Evolutionary conservation across 2,329 filamentous ascomycete species (phyloP), one percentile per base, ranked within the genome.

Genomic region (Cryphonectria japonica): DNA sequence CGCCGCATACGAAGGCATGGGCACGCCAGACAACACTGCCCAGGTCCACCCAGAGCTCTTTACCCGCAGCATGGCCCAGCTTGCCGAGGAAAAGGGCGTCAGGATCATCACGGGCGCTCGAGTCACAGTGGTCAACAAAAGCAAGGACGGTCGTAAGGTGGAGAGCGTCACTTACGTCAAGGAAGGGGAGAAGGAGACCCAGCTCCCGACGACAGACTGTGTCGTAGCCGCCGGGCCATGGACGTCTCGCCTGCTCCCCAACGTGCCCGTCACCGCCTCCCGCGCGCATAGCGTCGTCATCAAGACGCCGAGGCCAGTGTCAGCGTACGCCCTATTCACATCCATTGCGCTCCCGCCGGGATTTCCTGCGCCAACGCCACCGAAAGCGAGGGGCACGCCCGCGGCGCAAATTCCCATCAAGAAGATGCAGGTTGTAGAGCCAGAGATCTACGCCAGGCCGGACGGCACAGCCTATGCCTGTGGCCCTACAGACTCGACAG

Each of bases 31-130:
- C 7, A 88, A 90, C 68, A 94, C 92, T 0, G 92, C 92, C 0
- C 92, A 95, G 79, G 92, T 95, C 1, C 92, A 95, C 76, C 92
- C 92, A 0, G 93, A 89, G 75, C 87, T 91, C 8, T 95, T 94
- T 78, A 94, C 92, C 0, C 92, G 88, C 0, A 86, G 87, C 29
- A 93, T 94, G 86, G 91, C 90, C 3, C 82, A 86, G 67, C 82
- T 94, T 16, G 91, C 92, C 0, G 82, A 88, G 73, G 90, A 92
- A 59, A 84, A 83, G 69, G 88, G 89, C 2, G 87, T 83, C 76
- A 85, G 87, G 19, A 83, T 93, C 60, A 70, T 79, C 16, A 79
- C 78, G 5, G 78, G 78, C 11, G 78, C 78, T 2, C 74, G 76
- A 19, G 78, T 78, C 13, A 78, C 76, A 19, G 41, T 72, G 0